Conservation (phyloP, 2,329 filamentous ascomycete genomes). For the Fusarium fracticaudum region DNA sequence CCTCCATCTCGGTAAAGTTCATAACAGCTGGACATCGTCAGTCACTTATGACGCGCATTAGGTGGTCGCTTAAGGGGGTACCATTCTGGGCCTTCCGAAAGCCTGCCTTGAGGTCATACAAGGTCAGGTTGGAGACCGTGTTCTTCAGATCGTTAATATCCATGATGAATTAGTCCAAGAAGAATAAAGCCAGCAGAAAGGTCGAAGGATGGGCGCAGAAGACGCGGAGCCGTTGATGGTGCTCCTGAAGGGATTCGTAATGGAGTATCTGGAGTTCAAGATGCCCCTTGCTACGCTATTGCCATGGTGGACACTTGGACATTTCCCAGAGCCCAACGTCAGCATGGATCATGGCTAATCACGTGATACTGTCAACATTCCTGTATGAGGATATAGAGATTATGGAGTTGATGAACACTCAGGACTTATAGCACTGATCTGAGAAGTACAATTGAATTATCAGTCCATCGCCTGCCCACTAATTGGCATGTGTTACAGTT, state of each 20-base stretch:
- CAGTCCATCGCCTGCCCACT: not conserved
- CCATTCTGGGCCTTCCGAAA: slow-evolving; percentile 98
- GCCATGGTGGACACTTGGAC: slow-evolving; percentile 45
- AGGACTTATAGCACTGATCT: not conserved
- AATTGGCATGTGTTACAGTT: not conserved
- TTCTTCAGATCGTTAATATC: slow-evolving; percentile 87
- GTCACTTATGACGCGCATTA: slow-evolving; percentile 30
- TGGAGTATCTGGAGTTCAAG: slow-evolving; percentile 24
- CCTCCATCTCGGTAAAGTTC: slow-evolving; percentile 97
- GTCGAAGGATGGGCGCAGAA: not conserved
- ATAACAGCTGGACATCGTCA: slow-evolving; percentile 77
- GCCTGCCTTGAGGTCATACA: slow-evolving; percentile 95
- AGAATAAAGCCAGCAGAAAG: slow-evolving; percentile 9
- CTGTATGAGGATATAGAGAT: not conserved
- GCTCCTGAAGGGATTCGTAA: slow-evolving; percentile 18
- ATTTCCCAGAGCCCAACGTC: slow-evolving; percentile 36
- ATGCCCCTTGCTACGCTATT: slow-evolving; percentile 41
- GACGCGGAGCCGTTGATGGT: slow-evolving; percentile 22
- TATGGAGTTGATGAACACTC: not conserved
- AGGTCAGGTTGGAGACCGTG: slow-evolving; percentile 87
- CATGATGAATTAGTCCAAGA: slow-evolving; percentile 62
- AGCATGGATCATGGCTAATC: slow-evolving; percentile 29
- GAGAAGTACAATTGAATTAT: not conserved
- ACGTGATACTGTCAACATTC: slow-evolving; percentile 5
- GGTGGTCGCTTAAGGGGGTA: slow-evolving; percentile 50